Percentiles rank a stretch among this genome's conserved stretches.
Evolutionary conservation across 345 rosid genomes (phyloP).

Genomic region (Kernera saxatilis): DNA sequence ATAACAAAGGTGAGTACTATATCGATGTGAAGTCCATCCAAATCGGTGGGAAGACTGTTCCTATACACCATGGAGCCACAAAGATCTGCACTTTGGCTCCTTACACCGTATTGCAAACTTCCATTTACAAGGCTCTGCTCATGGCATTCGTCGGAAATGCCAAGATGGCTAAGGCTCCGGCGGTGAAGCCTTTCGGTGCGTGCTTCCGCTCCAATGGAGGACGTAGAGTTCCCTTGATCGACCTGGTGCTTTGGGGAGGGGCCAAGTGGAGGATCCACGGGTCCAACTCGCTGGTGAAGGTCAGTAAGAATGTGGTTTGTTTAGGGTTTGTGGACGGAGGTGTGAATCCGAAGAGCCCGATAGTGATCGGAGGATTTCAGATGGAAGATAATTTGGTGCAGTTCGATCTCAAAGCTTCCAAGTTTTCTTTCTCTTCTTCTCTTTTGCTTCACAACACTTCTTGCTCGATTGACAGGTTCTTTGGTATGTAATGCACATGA

Average conservation of each 20-base stretch:
- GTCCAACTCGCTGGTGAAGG: slow-evolving; percentile 33
- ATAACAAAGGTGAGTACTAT: slow-evolving; percentile 10
- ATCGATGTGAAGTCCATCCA: slow-evolving; percentile 27
- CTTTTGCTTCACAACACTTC: slow-evolving; percentile 18
- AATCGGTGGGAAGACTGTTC: slow-evolving; percentile 2
- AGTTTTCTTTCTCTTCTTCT: slow-evolving; percentile 19
- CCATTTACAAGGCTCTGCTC: slow-evolving; percentile 28
- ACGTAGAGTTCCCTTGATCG: slow-evolving; percentile 23
- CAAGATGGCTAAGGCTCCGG: slow-evolving; percentile 7
- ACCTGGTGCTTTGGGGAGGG: slow-evolving; percentile 14
- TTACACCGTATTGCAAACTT: slow-evolving; percentile 23
- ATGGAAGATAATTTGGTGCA: slow-evolving; percentile 27
- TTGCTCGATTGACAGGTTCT: neutral
- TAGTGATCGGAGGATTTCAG: slow-evolving; percentile 20
- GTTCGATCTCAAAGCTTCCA: slow-evolving; percentile 24
- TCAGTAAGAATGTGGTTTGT: slow-evolving; percentile 25
- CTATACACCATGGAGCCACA: slow-evolving; percentile 8
- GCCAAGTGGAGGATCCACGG: slow-evolving; percentile 37
- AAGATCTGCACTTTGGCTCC: slow-evolving; percentile 27
- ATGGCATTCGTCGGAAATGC: neutral
- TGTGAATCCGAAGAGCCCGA: neutral
- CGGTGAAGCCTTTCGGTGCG: slow-evolving; percentile 24
- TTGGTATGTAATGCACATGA: neutral
- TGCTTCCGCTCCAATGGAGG: slow-evolving; percentile 23
- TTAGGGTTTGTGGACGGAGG: slow-evolving; percentile 43